Evolutionary conservation across 1,139 yeast species (phyloP).

Genomic region (Taiozyma sp.): DNA sequence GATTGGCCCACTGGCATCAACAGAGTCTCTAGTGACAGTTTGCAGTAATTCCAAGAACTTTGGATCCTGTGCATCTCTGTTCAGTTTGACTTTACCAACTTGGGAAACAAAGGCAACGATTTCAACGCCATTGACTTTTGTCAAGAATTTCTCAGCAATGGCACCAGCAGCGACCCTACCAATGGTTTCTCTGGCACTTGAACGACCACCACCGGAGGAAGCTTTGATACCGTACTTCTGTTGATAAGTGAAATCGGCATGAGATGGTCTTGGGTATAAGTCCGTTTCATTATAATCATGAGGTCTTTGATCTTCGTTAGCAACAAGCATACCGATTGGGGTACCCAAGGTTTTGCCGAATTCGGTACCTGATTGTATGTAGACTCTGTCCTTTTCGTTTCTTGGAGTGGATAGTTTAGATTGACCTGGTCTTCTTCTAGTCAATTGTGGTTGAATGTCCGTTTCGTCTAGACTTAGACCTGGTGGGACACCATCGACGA

Average conservation of each 20-base stretch:
- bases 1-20: constrained; percentile 83
- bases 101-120: constrained; percentile 94
- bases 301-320: constrained; percentile 95
- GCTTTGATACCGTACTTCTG: constrained; percentile 90
- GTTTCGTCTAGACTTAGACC: constrained; percentile 78
- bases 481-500: constrained; percentile 98
- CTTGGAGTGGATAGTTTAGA: constrained; percentile 89
- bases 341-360: constrained; percentile 88
- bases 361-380: constrained; percentile 93
- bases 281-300: constrained; percentile 94
- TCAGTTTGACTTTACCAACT: constrained; percentile 75
- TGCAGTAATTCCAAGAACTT: constrained; percentile 61
- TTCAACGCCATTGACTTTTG: constrained; percentile 76
- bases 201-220: constrained; percentile 95
- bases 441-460: constrained; percentile 92
- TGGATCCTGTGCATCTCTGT: constrained; percentile 62
- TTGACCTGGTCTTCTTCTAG: constrained; percentile 98
- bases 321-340: constrained; percentile 90
- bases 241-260: constrained; percentile 93
- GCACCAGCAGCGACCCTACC: constrained; percentile 99
- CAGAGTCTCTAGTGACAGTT: constrained; percentile 80
- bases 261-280: constrained; percentile 94
- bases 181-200: constrained; percentile 95
- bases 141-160: constrained; percentile 86
- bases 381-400: constrained; percentile 88